phyloP scores from a whole-genome alignment of 306 rosid species.

The Begonia peltatifolia region DNA sequence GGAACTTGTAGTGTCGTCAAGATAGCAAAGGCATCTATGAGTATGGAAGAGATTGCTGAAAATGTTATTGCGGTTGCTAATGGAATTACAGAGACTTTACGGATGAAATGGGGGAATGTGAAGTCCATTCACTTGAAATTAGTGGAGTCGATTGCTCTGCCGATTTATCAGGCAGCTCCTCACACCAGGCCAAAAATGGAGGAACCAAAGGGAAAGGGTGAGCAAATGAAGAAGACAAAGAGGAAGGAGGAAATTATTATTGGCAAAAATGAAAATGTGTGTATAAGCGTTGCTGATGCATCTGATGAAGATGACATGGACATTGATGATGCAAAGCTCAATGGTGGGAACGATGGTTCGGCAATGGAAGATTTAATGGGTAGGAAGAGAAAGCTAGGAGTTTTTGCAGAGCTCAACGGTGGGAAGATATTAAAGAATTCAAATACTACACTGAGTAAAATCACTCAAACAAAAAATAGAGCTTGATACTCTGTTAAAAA shows the following conservation, averaged over 20 bases:
- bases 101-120: constrained; percentile 54
- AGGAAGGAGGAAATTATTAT: not conserved
- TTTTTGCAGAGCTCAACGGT: too few relatives aligned
- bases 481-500: too few relatives aligned
- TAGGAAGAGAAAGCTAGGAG: constrained; percentile 1
- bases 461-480: too few relatives aligned
- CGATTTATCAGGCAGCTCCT: constrained; percentile 48
- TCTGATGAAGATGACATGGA: not conserved
- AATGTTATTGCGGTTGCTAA: constrained; percentile 41
- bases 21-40: constrained; percentile 27
- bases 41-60: constrained; percentile 16
- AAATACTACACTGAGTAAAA: too few relatives aligned
- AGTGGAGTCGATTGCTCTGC: constrained; percentile 50
- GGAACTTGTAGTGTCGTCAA: constrained; percentile 74
- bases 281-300: too few relatives aligned
- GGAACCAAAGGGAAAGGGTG: not conserved
- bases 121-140: constrained; percentile 72
- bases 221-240: not conserved
- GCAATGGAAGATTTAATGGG: not conserved
- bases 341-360: not conserved
- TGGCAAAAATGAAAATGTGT: too few relatives aligned
- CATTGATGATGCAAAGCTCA: not conserved
- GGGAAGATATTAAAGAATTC: too few relatives aligned
- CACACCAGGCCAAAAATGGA: constrained; percentile 10
- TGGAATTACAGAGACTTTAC: constrained; percentile 48